Evolutionary conservation across 805 yeast genomes (phyloP), one percentile per base, ranked within the genome.

Genomic region (Candida palmyrensis): DNA sequence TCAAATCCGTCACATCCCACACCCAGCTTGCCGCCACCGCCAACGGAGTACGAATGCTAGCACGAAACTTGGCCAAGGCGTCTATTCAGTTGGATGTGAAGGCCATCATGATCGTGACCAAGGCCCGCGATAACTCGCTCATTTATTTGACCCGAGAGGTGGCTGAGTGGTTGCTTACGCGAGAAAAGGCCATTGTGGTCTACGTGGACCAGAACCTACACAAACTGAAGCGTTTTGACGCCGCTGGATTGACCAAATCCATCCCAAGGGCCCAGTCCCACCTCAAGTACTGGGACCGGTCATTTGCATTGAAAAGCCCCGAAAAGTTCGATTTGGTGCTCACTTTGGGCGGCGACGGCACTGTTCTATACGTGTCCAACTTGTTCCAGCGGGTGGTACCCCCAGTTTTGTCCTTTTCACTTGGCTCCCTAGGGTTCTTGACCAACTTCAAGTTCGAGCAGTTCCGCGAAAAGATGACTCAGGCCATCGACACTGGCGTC

Each of bases 371-470:
- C 42, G 71, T 59, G 18, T 61, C 65, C 29, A 65, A 56, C 43
- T 44, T 66, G 31, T 66, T 66, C 44, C 72, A 66, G 42, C 46
- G 66, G 30, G 58, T 66, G 29, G 72, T 66, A n/a, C 72, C 72
- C 5, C 72, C 72, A 7, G 72, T 66, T 24, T 59, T 66, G 27
- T 55, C 64, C 36, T 66, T 66, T 51, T 55, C 71, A 7, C 53
- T 62, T 40, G 77, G 77, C 10, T 57, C 59, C 29, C 50, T 56
- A 36, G 71, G 65, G 20, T 67, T 55, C 47, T 55, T 55, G 68
- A 89, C 97, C 3, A 86, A 84, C 48, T 88, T 86, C 60, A 71
- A 77, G 37, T 88, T 83, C 53, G 86, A 81, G 45, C 74, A 81
- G 36, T 88, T 82, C 57, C 67, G 79, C 36, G 66, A 68, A 13